Base-by-base conservation (phyloP, 257 asterid species). In the Echium plantagineum region DNA sequence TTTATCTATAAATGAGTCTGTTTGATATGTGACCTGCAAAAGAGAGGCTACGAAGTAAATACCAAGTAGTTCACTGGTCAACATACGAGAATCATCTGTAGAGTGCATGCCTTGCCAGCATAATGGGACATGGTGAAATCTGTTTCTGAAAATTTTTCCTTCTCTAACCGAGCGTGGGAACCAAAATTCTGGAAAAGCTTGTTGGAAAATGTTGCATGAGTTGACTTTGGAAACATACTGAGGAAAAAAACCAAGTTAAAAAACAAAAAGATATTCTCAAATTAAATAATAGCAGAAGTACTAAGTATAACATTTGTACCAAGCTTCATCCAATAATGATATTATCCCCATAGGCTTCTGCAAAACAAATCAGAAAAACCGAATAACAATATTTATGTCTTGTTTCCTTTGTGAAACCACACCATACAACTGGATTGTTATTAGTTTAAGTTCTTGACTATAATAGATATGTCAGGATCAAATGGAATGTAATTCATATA, bases 161-260 rank as follows among this genome's bases (percentile, higher is more conserved):
- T 89, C 74, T 81, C 91, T 66, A 89, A 71, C 63, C 99, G 83
- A 60, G 68, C 81, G 75, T 93, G 99, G 31, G 80, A 68, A 57
- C 77, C 80, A 63, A 93, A 84, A 80, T 93, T 80, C 76, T 71
- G 90, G 84, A 93, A 89, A 63, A 93, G 76, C 87, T 81, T 89
- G 82, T 85, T 93, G 28, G 99, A 75, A 76, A 93, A 89, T 63
- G 99, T 84, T 75, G 77, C 83, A 55, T 93, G 96, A 4, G 99
- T 93, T 73, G 99, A 93, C 75, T 83, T 93, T 1, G 99, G 99
- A 67, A 93, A 93, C 99, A 93, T 89, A 84, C 99, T 93, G 82
- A 24, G 65, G 42, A 24, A 55, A 57, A 67, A 70, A 63, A 48
- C 24, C 48, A 21, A 63, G 61, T n/a, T n/a, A 63, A 67, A 66